Conservation (phyloP, 495 filamentous ascomycete genomes). For the Aspergillus asperescens region DNA sequence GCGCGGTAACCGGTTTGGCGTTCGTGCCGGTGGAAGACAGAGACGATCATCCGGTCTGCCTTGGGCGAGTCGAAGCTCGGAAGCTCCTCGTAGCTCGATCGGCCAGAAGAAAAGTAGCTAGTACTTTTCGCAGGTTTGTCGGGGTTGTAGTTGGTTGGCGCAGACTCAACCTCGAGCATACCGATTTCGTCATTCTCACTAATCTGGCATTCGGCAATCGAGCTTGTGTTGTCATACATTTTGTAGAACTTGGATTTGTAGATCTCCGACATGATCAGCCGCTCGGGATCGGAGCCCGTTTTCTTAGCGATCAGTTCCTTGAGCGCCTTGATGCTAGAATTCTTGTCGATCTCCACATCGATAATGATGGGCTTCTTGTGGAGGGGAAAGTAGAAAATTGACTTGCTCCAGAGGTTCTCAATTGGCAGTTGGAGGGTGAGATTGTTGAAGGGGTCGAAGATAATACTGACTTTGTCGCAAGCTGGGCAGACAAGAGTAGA, state of each 20-base stretch:
- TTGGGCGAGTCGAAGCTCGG: conserved; percentile 56
- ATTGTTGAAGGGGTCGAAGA: conserved; percentile 96
- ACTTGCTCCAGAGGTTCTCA: conserved; percentile 67
- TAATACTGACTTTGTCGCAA: conserved; percentile 94
- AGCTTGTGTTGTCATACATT: conserved; percentile 60
- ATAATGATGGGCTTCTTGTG: conserved; percentile 61
- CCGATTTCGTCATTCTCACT: conserved; percentile 55
- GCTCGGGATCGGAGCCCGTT: conserved; percentile 50
- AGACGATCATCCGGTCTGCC: conserved; percentile 68
- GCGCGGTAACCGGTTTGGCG: conserved; percentile 43
- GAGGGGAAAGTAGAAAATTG: conserved; percentile 69
- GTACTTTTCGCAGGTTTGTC: conserved; percentile 42
- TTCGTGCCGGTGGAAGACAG: conserved; percentile 66
- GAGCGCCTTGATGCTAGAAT: conserved; percentile 62
- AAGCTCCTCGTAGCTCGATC: conserved; percentile 54
- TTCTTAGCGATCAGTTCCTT: conserved; percentile 72
- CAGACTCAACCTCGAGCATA: conserved; percentile 74
- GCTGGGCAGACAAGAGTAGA: conserved; percentile 87
- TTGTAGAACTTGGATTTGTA: conserved; percentile 79
- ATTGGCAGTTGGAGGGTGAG: conserved; percentile 86
- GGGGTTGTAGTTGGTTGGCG: conserved; percentile 69
- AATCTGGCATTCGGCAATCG: conserved; percentile 65
- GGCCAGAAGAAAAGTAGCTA: conserved; percentile 38
- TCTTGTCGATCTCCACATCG: conserved; percentile 81
- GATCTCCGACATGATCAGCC: conserved; percentile 69